A percentile compares a stretch with the other conserved stretches of the same genome.
Conservation (phyloP, 2,329 filamentous ascomycete genomes). For the Trichoderma brevicompactum region DNA sequence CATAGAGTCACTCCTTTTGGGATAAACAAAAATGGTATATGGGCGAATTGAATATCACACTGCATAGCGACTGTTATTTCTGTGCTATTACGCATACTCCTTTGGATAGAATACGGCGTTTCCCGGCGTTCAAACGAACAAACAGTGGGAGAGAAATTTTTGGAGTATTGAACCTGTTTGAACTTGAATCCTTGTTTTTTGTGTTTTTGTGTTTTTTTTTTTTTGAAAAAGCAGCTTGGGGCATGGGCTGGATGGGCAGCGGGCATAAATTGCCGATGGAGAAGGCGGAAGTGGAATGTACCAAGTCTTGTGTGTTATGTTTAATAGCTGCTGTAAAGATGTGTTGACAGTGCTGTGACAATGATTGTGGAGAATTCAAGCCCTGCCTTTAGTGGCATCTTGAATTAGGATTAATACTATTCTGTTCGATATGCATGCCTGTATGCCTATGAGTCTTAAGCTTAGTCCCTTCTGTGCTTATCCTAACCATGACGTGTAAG, state of each 20-base stretch:
- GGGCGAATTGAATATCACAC: slow-evolving; percentile 47
- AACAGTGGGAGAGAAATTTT: slow-evolving; percentile 25
- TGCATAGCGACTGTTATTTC: slow-evolving; percentile 60
- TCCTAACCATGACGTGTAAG: background rate
- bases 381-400: slow-evolving; percentile 16
- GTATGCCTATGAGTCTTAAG: background rate
- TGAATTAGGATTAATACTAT: slow-evolving; percentile 24
- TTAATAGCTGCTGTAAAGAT: slow-evolving; percentile 16
- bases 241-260: background rate
- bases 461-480: background rate
- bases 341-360: slow-evolving; percentile 8
- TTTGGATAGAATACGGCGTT: slow-evolving; percentile 29
- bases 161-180: slow-evolving; percentile 10
- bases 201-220: background rate
- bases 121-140: slow-evolving; percentile 26
- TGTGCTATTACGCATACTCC: slow-evolving; percentile 27
- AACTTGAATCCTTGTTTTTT: slow-evolving; percentile 6
- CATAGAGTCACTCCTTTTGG: slow-evolving; percentile 52
- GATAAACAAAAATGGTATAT: slow-evolving; percentile 39
- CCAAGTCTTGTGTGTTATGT: slow-evolving; percentile 5
- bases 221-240: slow-evolving; percentile 12
- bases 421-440: slow-evolving; percentile 14
- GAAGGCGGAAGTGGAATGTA: background rate
- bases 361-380: slow-evolving; percentile 18
- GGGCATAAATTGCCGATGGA: slow-evolving; percentile 23